These are phyloP conservation scores for Paramarasmius palmivorus DNA, from an alignment of 1,284 basidiomycete species.

Conservation along the genomic window DNA sequence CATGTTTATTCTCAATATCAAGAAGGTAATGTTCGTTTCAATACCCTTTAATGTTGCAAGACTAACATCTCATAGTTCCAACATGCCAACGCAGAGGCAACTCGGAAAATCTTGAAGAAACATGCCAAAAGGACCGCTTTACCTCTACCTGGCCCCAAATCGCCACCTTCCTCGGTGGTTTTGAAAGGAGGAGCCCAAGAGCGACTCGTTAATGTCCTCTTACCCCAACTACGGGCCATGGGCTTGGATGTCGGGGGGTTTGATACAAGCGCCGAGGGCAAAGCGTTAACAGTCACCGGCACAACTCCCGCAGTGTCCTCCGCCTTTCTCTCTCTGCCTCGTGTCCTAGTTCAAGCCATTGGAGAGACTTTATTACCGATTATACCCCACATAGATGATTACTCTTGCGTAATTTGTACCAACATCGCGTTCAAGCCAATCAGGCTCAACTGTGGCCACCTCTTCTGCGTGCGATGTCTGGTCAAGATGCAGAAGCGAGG, in stretches of 20 bases:
- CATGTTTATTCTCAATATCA: conserved; percentile 80
- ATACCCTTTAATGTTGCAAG: conserved; percentile 11
- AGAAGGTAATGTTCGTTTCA: conserved; percentile 55
- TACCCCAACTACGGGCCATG: not conserved
- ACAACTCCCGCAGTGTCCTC: not conserved
- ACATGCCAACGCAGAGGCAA: conserved; percentile 86
- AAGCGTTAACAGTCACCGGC: not conserved
- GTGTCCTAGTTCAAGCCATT: conserved; percentile 82
- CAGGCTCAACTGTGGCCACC: conserved; percentile 79
- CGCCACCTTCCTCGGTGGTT: conserved; percentile 9
- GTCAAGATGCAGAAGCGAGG: conserved; percentile 93
- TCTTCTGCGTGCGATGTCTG: conserved; percentile 92
- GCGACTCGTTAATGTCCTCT: not conserved
- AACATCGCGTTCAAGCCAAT: conserved; percentile 89
- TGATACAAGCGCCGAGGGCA: not conserved
- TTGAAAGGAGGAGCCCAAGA: not conserved
- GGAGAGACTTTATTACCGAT: conserved; percentile 85
- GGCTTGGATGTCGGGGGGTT: not conserved
- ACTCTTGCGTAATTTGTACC: conserved; percentile 77
- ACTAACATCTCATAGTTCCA: conserved; percentile 60
- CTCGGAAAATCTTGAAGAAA: conserved; percentile 91
- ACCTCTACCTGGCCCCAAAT: conserved; percentile 40
- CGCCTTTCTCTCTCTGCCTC: conserved; percentile 57
- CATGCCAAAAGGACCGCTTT: conserved; percentile 87
- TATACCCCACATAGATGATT: conserved; percentile 83